These are phyloP conservation scores for Panicum miliaceum DNA, from an alignment of 176 grass and related monocot species.

Conservation along the genomic window DNA sequence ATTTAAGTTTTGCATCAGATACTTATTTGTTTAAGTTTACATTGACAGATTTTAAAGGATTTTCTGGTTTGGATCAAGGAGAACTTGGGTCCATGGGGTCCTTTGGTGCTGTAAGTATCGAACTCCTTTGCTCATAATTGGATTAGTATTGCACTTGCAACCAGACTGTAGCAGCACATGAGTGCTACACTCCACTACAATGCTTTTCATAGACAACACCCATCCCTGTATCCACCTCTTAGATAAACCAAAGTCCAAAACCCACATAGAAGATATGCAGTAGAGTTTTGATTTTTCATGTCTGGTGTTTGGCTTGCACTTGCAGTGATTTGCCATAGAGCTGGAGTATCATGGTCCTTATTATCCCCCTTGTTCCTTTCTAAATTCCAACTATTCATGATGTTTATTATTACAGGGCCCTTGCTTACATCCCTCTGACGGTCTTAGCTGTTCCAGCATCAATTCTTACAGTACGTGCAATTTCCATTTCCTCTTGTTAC, in stretches of 20 bases:
- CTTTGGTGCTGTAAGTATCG: slow-evolving; percentile 92
- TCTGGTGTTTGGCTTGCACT: slow-evolving; percentile 22
- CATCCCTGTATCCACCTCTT: background rate
- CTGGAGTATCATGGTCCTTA: slow-evolving; percentile 8
- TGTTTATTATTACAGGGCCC: slow-evolving; percentile 67
- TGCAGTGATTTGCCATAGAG: background rate
- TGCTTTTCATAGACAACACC: slow-evolving; percentile 1
- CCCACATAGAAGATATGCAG: background rate
- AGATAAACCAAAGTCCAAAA: background rate
- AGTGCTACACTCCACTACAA: background rate
- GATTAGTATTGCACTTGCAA: background rate
- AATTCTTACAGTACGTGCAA: slow-evolving; percentile 76
- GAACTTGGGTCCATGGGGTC: slow-evolving; percentile 95
- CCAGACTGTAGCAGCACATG: background rate
- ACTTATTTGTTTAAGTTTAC: slow-evolving; percentile 25
- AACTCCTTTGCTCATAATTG: slow-evolving; percentile 9
- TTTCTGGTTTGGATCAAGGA: slow-evolving; percentile 97
- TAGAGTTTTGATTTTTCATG: slow-evolving; percentile 14
- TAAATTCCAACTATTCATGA: background rate
- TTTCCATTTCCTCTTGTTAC: slow-evolving; percentile 9
- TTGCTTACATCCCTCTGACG: slow-evolving; percentile 93
- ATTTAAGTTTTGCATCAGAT: slow-evolving; percentile 8
- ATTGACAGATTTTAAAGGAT: slow-evolving; percentile 87
- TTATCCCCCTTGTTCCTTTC: background rate
- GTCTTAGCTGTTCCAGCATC: slow-evolving; percentile 97